Evolutionary conservation across 768 basidiomycete species (phyloP).

Genomic region (Lactarius sp.): DNA sequence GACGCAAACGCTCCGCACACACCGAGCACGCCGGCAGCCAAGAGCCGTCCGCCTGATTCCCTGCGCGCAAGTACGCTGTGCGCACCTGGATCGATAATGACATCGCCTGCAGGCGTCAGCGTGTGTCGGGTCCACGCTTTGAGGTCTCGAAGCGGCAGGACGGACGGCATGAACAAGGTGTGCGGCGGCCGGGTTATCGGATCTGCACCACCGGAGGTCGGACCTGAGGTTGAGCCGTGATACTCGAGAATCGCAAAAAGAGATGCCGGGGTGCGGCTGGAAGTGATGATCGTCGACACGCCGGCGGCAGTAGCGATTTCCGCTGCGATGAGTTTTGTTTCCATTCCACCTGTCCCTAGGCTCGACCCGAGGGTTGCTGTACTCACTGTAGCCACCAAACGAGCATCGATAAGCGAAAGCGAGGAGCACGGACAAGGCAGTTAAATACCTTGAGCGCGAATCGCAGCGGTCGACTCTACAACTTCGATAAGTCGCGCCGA

Average conservation of each 20-base stretch:
- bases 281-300: constrained; percentile 85
- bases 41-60: constrained; percentile 83
- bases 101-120: constrained; percentile 78
- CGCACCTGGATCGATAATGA: constrained; percentile 87
- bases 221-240: constrained; percentile 36
- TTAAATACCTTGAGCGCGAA: constrained; percentile 68
- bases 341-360: constrained; percentile 97
- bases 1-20: constrained; percentile 89
- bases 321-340: constrained; percentile 97
- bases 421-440: neutral
- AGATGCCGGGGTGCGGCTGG: constrained; percentile 70
- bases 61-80: constrained; percentile 78
- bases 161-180: constrained; percentile 78
- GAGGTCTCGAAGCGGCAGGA: constrained; percentile 71
- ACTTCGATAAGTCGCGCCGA: constrained; percentile 72
- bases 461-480: constrained; percentile 76
- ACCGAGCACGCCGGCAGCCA: constrained; percentile 87
- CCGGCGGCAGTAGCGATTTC: constrained; percentile 96
- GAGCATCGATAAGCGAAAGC: neutral
- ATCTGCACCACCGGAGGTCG: constrained; percentile 16
- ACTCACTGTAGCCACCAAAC: constrained; percentile 54
- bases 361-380: constrained; percentile 89
- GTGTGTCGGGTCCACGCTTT: constrained; percentile 99
- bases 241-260: constrained; percentile 82
- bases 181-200: constrained; percentile 61